Evolutionary conservation across 768 basidiomycete species (phyloP).

Genomic region (Tulasnella sp.): DNA sequence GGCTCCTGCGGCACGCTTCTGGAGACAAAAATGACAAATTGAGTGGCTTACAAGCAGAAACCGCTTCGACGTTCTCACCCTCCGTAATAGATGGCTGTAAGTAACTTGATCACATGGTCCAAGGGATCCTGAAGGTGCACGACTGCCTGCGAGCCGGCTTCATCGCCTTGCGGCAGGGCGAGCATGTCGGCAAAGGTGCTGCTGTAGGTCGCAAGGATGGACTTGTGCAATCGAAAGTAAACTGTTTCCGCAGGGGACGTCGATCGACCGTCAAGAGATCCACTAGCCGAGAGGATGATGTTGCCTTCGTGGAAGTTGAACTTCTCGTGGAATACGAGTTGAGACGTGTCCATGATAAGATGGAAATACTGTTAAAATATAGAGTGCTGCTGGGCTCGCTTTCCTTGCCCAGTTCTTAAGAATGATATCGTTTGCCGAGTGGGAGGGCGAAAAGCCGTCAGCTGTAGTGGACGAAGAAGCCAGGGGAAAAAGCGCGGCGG

Average conservation of each 20-base stretch:
- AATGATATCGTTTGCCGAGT: background rate
- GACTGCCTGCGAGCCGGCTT: background rate
- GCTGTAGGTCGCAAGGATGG: background rate
- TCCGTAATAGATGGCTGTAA: background rate
- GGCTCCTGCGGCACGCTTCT: background rate
- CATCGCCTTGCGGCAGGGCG: background rate
- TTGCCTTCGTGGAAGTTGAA: conserved; percentile 8
- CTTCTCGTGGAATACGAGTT: background rate
- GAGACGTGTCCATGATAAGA: background rate
- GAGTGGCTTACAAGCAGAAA: background rate
- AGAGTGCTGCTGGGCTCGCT: background rate
- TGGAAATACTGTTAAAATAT: too few species aligned
- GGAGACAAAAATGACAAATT: background rate
- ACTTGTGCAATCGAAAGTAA: background rate
- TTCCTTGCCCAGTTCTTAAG: background rate
- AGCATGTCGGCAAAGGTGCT: conserved; percentile 6
- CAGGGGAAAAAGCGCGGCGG: background rate
- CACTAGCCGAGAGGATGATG: background rate
- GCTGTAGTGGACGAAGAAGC: background rate
- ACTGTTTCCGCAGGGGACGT: background rate
- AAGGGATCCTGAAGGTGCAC: background rate
- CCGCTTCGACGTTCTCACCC: background rate
- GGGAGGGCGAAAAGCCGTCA: background rate
- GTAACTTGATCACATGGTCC: background rate
- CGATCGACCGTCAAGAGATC: background rate